Conservation (phyloP, 306 rosid genomes). For the Dalbergia cochinchinensis region DNA sequence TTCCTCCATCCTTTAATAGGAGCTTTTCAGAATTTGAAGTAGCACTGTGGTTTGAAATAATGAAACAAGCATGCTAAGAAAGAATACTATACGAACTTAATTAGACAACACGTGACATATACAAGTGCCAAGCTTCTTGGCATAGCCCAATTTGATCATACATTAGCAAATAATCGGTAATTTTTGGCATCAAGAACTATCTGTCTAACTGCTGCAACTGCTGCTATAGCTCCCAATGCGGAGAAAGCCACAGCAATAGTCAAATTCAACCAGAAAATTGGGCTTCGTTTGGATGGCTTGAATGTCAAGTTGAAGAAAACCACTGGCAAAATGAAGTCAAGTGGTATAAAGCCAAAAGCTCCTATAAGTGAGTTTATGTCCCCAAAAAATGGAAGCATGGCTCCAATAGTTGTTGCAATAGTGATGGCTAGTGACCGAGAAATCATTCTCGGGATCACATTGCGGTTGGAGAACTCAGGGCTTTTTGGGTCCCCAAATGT, state of each 20-base stretch:
- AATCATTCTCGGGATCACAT: slow-evolving; percentile 68
- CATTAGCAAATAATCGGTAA: slow-evolving; percentile 73
- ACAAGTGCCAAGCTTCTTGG: not conserved
- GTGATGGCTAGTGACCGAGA: slow-evolving; percentile 60
- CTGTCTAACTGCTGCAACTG: slow-evolving; percentile 79
- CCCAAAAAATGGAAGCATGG: slow-evolving; percentile 91
- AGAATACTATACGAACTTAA: not conserved
- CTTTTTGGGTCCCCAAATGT: slow-evolving; percentile 61
- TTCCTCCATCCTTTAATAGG: too few relatives aligned
- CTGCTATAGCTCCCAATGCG: slow-evolving; percentile 61
- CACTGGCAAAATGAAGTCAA: slow-evolving; percentile 77
- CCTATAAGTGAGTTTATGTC: slow-evolving; percentile 78
- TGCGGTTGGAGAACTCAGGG: slow-evolving; percentile 63
- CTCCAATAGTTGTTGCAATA: slow-evolving; percentile 63
- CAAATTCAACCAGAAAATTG: slow-evolving; percentile 65
- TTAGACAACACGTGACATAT: not conserved
- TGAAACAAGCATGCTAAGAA: not conserved
- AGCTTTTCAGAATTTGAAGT: too few relatives aligned
- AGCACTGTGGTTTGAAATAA: too few relatives aligned
- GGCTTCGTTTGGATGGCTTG: slow-evolving; percentile 69
- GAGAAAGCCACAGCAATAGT: slow-evolving; percentile 65
- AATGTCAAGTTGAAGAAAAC: slow-evolving; percentile 77
- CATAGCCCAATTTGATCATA: slow-evolving; percentile 41
- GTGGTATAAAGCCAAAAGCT: slow-evolving; percentile 88
- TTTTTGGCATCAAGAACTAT: slow-evolving; percentile 68